These are phyloP conservation scores for Monosporascus sp. DNA, from an alignment of 2,329 filamentous ascomycete genomes.

Conservation along the genomic window DNA sequence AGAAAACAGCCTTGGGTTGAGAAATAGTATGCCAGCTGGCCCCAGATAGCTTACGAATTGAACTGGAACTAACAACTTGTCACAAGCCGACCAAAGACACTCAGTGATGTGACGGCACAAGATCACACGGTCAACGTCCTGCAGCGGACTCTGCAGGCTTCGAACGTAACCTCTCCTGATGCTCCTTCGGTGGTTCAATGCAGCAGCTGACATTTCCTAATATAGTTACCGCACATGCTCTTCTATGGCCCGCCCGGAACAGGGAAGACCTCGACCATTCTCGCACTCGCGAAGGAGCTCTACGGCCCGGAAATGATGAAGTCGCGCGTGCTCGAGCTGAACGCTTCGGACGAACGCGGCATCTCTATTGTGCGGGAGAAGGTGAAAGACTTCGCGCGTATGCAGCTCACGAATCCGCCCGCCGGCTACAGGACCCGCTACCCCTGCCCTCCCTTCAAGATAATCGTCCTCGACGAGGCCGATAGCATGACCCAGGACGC, in stretches of 20 bases:
- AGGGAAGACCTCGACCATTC: constrained; percentile 95
- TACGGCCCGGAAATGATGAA: constrained; percentile 94
- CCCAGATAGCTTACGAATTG: neutral
- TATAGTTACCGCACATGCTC: constrained; percentile 90
- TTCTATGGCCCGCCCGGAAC: constrained; percentile 98
- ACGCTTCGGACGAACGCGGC: constrained; percentile 97
- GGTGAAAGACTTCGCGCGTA: constrained; percentile 95
- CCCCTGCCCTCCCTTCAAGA: constrained; percentile 96
- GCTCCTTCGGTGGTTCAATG: neutral
- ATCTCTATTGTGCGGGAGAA: constrained; percentile 97
- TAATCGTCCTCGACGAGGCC: constrained; percentile 96
- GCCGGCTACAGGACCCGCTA: constrained; percentile 65
- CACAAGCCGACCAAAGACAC: constrained; percentile 79
- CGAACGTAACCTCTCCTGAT: constrained; percentile 56
- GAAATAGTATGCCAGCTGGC: constrained; percentile 71
- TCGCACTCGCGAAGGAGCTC: constrained; percentile 93
- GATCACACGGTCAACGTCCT: constrained; percentile 95
- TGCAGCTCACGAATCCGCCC: constrained; percentile 83
- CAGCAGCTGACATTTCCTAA: constrained; percentile 1
- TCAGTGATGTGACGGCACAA: constrained; percentile 93
- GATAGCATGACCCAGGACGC: constrained; percentile 99
- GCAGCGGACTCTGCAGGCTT: constrained; percentile 86
- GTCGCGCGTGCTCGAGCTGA: constrained; percentile 93
- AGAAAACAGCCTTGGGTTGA: constrained; percentile 92
- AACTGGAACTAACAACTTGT: constrained; percentile 20